Conservation (phyloP, 78 protist species). For the Dictyostelium capitatum region DNA sequence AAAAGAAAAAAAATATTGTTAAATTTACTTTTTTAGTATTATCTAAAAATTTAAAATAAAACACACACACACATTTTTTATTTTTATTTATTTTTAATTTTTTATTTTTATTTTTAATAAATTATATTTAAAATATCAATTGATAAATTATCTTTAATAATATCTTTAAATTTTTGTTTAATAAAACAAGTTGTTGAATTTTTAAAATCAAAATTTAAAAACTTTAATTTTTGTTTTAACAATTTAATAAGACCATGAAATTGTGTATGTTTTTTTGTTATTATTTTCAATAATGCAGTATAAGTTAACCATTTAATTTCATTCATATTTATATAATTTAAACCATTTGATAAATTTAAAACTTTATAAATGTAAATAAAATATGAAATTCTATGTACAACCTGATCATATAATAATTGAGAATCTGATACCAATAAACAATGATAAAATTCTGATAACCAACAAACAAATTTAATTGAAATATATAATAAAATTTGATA, state of each 20-base stretch:
- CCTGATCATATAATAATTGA: background rate
- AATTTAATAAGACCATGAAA: background rate
- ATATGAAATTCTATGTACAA: background rate
- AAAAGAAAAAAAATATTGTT: too few relatives aligned
- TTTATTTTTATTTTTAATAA: constrained; percentile 8
- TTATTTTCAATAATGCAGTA: background rate
- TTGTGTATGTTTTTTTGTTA: background rate
- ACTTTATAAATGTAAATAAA: background rate
- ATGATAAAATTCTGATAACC: background rate
- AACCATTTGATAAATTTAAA: background rate
- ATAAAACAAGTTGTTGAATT: background rate
- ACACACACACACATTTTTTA: background rate
- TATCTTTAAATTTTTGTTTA: background rate
- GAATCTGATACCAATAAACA: background rate
- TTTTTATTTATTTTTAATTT: background rate
- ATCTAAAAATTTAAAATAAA: too few relatives aligned
- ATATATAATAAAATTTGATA: background rate
- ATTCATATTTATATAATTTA: background rate
- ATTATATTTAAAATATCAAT: constrained; percentile 21
- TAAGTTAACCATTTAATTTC: constrained; percentile 18
- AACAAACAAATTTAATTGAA: constrained; percentile 16
- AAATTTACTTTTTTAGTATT: too few relatives aligned
- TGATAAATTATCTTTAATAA: constrained; percentile 8
- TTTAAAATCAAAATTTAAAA: background rate
- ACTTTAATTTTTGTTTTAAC: background rate